These are phyloP conservation scores for Mortierella sp. DNA, from an alignment of 371 early-diverging fungal genomes.

Conservation along the genomic window DNA sequence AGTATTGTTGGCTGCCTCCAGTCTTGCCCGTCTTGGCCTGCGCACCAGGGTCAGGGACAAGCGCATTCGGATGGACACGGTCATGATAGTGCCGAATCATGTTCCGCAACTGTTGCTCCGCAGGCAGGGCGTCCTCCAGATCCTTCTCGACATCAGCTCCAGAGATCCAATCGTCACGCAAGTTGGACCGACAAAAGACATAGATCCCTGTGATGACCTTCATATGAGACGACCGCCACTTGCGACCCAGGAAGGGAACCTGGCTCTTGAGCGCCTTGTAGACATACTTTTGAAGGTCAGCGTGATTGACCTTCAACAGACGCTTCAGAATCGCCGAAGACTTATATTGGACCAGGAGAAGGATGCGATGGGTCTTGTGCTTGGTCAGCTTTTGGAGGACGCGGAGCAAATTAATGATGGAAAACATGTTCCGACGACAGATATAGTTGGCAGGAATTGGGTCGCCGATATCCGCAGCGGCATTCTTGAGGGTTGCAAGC, in stretches of 20 bases:
- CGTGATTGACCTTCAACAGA: constrained; percentile 78
- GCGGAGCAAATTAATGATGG: constrained; percentile 81
- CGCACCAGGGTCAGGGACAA: constrained; percentile 57
- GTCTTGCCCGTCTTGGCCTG: constrained; percentile 32
- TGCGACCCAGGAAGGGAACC: constrained; percentile 82
- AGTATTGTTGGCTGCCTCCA: constrained; percentile 23
- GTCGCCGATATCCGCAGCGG: constrained; percentile 38
- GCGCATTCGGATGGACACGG: constrained; percentile 67
- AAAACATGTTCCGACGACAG: constrained; percentile 77
- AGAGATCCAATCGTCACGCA: constrained; percentile 82
- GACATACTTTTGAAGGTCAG: constrained; percentile 76
- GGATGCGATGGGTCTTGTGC: constrained; percentile 79
- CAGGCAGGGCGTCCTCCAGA: constrained; percentile 79
- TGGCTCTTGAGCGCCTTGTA: constrained; percentile 87
- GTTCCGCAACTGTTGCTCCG: constrained; percentile 75
- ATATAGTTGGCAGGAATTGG: constrained; percentile 49
- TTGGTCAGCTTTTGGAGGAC: constrained; percentile 88
- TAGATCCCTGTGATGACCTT: constrained; percentile 86
- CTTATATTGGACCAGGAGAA: constrained; percentile 88
- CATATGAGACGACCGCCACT: constrained; percentile 90
- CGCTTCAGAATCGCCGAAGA: constrained; percentile 85
- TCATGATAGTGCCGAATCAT: constrained; percentile 76
- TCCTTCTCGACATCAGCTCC: constrained; percentile 77
- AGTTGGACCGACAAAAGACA: constrained; percentile 72
- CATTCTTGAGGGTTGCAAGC: constrained; percentile 19